A percentile compares a stretch with the other conserved stretches of the same genome.
Conservation (phyloP, 2,329 filamentous ascomycete species). For the Alternaria hordeiaustralica region DNA sequence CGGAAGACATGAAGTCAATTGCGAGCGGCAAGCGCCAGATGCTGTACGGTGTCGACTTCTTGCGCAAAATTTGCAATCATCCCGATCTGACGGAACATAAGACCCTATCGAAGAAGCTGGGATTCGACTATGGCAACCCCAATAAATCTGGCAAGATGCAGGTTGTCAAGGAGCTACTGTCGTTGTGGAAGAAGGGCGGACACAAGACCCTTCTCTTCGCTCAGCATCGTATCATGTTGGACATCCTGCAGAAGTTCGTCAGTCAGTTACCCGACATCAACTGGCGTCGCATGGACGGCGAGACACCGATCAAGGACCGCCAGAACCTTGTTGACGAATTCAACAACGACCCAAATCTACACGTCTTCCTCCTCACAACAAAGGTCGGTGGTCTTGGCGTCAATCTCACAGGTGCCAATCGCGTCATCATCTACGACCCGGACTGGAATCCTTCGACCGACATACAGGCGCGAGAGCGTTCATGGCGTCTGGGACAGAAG, state of each 20-base stretch:
- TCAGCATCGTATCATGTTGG: slow-evolving; percentile 92
- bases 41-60: slow-evolving; percentile 86
- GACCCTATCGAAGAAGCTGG: slow-evolving; percentile 62
- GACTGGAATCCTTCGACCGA: slow-evolving; percentile 99
- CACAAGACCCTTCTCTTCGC: slow-evolving; percentile 95
- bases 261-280: slow-evolving; percentile 70
- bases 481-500: slow-evolving; percentile 95
- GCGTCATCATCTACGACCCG: slow-evolving; percentile 97
- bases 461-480: slow-evolving; percentile 90
- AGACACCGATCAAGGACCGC: slow-evolving; percentile 85
- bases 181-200: slow-evolving; percentile 88
- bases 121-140: slow-evolving; percentile 78
- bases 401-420: slow-evolving; percentile 91
- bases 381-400: slow-evolving; percentile 94
- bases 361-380: slow-evolving; percentile 93
- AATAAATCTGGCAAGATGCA: slow-evolving; percentile 94
- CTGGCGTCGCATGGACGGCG: slow-evolving; percentile 91
- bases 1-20: slow-evolving; percentile 85
- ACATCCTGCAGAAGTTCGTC: slow-evolving; percentile 88
- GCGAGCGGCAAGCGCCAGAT: slow-evolving; percentile 76
- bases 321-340: slow-evolving; percentile 92
- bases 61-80: slow-evolving; percentile 97
- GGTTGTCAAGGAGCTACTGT: slow-evolving; percentile 84
- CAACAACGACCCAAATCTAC: slow-evolving; percentile 78
- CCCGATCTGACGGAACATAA: slow-evolving; percentile 83